phyloP scores from a whole-genome alignment of 2,329 filamentous ascomycete genomes.

The Drechmeria coniospora region DNA sequence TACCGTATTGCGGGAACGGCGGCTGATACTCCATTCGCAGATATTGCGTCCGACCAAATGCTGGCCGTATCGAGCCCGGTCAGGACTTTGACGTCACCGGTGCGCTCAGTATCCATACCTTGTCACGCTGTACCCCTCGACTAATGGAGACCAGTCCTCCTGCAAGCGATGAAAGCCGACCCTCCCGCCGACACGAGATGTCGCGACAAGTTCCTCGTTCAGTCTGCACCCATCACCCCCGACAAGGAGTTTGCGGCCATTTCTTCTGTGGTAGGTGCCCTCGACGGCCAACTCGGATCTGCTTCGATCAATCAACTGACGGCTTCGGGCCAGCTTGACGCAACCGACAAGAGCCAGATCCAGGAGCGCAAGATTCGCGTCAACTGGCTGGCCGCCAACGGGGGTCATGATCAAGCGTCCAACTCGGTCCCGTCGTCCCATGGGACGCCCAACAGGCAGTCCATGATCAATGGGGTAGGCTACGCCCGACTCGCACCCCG shows the following conservation, averaged over 20 bases:
- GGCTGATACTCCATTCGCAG: too few species aligned
- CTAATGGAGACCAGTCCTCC: slow-evolving; percentile 48
- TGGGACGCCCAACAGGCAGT: slow-evolving; percentile 27
- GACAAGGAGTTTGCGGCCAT: slow-evolving; percentile 77
- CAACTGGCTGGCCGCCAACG: slow-evolving; percentile 56
- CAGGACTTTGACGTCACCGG: slow-evolving; percentile 85
- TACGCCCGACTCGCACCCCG: background rate
- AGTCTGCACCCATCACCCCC: slow-evolving; percentile 69
- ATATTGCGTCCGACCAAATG: slow-evolving; percentile 96
- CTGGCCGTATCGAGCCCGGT: slow-evolving; percentile 83
- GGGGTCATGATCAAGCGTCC: slow-evolving; percentile 15
- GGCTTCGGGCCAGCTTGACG: slow-evolving; percentile 53
- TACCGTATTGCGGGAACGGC: too few species aligned
- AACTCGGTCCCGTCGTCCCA: slow-evolving; percentile 7
- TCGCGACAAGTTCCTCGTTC: slow-evolving; percentile 94
- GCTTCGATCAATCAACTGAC: background rate
- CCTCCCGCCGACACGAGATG: slow-evolving; percentile 76
- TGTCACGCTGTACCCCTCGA: background rate
- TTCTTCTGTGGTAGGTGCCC: slow-evolving; percentile 54
- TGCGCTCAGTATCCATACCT: slow-evolving; percentile 24
- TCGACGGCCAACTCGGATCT: background rate
- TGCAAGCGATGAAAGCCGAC: slow-evolving; percentile 96
- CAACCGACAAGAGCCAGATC: slow-evolving; percentile 60
- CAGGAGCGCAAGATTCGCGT: slow-evolving; percentile 95
- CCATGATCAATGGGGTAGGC: slow-evolving; percentile 25